Evolutionary conservation across 78 protist genomes (phyloP).

Genomic region (Cyanophora paradoxa): DNA sequence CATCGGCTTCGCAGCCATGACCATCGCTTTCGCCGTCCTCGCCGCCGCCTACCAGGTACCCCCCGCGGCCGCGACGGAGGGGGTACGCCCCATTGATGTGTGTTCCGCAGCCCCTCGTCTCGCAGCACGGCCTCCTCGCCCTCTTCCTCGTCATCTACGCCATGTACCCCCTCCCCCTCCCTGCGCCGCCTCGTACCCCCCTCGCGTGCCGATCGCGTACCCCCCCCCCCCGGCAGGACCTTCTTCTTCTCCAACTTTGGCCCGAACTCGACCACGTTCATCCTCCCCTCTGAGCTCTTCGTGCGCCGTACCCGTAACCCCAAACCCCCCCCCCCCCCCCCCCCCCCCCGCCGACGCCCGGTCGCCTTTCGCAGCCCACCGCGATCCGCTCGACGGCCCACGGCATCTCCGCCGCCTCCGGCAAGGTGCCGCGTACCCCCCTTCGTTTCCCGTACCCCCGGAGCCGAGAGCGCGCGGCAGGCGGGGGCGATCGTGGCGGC

Average conservation of each 20-base stretch:
- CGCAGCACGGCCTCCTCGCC: no score
- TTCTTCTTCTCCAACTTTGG: conserved; percentile 81
- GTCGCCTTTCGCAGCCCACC: conserved; percentile 3
- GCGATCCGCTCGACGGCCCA: conserved; percentile 52
- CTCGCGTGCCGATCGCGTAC: background rate
- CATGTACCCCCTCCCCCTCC: no score
- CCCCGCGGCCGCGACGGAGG: no score
- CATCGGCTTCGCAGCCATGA: background rate
- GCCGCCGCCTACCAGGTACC: background rate
- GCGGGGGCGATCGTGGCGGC: no score
- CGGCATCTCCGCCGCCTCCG: conserved; percentile 74
- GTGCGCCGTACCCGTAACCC: background rate
- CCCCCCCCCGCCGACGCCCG: background rate
- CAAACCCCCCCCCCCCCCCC: background rate
- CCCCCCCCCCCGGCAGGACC: conserved; percentile 54
- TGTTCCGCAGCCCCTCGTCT: background rate
- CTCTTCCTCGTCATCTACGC: background rate
- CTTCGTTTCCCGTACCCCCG: no score
- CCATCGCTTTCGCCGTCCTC: background rate
- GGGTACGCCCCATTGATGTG: background rate
- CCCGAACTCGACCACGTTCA: conserved; percentile 82
- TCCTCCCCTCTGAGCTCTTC: conserved; percentile 68
- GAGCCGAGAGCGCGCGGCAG: no score
- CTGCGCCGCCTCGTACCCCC: no score
- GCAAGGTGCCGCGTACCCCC: no score